Conservation (phyloP, 345 rosid genomes). For the Acer saccharum region DNA sequence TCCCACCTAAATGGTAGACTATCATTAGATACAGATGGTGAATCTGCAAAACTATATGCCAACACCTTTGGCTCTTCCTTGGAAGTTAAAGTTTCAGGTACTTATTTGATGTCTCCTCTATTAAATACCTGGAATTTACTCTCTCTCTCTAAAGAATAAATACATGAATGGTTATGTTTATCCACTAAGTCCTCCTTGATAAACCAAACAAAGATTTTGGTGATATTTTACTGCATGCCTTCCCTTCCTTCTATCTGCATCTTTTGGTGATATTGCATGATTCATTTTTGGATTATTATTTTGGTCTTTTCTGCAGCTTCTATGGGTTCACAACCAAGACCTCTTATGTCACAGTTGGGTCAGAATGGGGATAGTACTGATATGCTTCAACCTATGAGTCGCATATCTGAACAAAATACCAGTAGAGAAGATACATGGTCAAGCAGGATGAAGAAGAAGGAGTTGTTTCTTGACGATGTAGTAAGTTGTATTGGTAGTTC, state of each 20-base stretch:
- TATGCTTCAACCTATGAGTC: conserved; percentile 47
- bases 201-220: not conserved
- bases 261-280: not conserved
- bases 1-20: conserved; percentile 39
- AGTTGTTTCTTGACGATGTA: conserved; percentile 80
- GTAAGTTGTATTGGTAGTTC: conserved; percentile 49
- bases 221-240: conserved; percentile 10
- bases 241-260: not conserved
- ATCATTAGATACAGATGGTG: conserved; percentile 47
- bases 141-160: not conserved
- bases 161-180: not conserved
- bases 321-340: conserved; percentile 54
- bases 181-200: conserved; percentile 7
- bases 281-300: conserved; percentile 18
- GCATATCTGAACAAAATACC: conserved; percentile 43
- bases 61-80: conserved; percentile 28
- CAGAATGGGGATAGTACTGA: conserved; percentile 56
- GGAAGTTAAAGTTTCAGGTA: conserved; percentile 49
- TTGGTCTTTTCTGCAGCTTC: conserved; percentile 59
- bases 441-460: conserved; percentile 85
- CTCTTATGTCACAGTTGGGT: conserved; percentile 41
- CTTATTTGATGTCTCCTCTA: conserved; percentile 16
- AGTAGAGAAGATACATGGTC: conserved; percentile 70
- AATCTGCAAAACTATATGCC: conserved; percentile 39
- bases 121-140: conserved; percentile 6